Base-by-base conservation (phyloP, 2,329 filamentous ascomycete genomes). In the Aspergillus jensenii region DNA sequence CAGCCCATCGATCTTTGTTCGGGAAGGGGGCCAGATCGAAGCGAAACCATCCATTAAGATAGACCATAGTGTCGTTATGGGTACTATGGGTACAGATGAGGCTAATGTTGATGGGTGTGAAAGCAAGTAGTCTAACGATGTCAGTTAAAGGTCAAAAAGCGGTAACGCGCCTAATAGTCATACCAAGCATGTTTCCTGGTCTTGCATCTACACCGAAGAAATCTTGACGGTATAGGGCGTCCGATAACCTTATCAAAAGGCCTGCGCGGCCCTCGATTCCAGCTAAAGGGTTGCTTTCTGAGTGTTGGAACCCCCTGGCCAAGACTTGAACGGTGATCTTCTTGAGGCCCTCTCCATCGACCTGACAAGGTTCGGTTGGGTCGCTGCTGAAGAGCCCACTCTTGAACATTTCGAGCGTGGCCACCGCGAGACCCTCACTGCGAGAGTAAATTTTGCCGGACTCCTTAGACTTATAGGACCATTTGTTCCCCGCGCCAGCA, bases 161-260 rank as follows among this genome's bases (percentile, higher is more conserved):
- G 11, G n/a, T 39, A 25, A 41, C 3, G 23, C n/a, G 6, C 11
- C 6, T 14, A 12, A 9, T n/a, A 52, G 39, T 14, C 84, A 67
- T 81, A 95, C 91, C 91, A 61, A 98, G 86, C 87, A 99, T 92
- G 73, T 96, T 96, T 65, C 95, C 95, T 11, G 95, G 95, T 58
- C 95, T 84, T 52, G 88, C 90, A 70, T 93, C 87, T 1, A 84
- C 82, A 23, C 93, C 93, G 74, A 97, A 99, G 66, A 91, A 89
- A 51, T 95, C 89, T 58, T 86, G 82, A 70, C 93, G 92, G 62
- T 88, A 84, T 55, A 99, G 78, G 5, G 93, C 93, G 62, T 87
- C 82, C 12, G 87, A 86, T 1, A 99, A 82, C 51, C 89, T 83
- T 41, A 90, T 82, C 41, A 99, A 79, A 46, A 99, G 82, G 17